phyloP scores from a whole-genome alignment of 2,329 filamentous ascomycete species.

The Aspergillus novoparasiticus region DNA sequence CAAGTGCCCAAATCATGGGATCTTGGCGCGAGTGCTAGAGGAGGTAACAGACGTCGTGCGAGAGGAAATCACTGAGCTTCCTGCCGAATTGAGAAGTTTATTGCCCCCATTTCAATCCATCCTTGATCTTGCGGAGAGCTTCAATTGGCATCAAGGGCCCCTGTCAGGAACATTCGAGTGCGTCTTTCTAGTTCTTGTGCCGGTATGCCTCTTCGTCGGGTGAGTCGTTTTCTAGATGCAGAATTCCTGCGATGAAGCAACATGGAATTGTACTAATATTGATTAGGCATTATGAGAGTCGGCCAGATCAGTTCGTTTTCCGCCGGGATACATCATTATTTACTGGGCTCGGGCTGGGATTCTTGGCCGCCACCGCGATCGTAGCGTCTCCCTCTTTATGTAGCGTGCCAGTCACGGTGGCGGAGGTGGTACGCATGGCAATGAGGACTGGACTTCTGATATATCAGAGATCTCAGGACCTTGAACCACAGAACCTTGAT shows the following conservation, averaged over 20 bases:
- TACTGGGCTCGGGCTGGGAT: conserved; percentile 49
- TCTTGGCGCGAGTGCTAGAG: conserved; percentile 46
- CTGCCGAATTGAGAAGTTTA: conserved; percentile 14
- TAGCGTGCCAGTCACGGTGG: conserved; percentile 45
- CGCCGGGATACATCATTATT: not conserved
- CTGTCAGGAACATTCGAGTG: conserved; percentile 51
- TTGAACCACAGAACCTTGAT: conserved; percentile 40
- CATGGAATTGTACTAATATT: not conserved
- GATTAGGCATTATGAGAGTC: not conserved
- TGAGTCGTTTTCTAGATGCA: conserved; percentile 25
- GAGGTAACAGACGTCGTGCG: conserved; percentile 45
- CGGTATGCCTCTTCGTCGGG: conserved; percentile 51
- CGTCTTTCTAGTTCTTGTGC: conserved; percentile 43
- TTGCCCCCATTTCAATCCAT: conserved; percentile 28
- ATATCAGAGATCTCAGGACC: conserved; percentile 44
- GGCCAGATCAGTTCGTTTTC: not conserved
- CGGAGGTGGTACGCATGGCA: conserved; percentile 47
- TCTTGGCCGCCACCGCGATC: conserved; percentile 48
- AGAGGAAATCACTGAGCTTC: conserved; percentile 40
- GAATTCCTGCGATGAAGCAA: not conserved
- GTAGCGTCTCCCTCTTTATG: conserved; percentile 41
- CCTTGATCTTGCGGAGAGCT: conserved; percentile 16
- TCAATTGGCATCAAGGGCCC: conserved; percentile 42
- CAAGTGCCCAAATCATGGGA: conserved; percentile 40
- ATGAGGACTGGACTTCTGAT: conserved; percentile 53